A percentile compares a stretch with the other conserved stretches of the same genome.
Conservation (phyloP, 495 filamentous ascomycete genomes). For the Lasiosphaeris hirsuta region DNA sequence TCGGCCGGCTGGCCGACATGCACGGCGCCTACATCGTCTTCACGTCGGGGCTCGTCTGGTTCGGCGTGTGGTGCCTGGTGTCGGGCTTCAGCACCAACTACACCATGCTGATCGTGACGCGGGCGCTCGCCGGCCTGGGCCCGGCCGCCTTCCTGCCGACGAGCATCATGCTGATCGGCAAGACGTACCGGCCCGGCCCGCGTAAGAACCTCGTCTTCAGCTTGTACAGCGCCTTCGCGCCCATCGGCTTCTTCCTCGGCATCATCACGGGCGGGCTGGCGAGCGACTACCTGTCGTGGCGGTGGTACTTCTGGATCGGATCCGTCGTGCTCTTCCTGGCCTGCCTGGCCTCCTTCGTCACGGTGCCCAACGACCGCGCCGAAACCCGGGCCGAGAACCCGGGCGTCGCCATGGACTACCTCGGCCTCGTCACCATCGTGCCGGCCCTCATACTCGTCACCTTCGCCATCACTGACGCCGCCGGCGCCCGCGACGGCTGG, state of each 20-base stretch:
- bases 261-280: constrained; percentile 76
- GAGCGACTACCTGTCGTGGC: constrained; percentile 62
- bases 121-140: constrained; percentile 77
- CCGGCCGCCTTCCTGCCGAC: constrained; percentile 75
- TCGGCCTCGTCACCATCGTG: constrained; percentile 60
- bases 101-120: constrained; percentile 69
- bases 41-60: constrained; percentile 65
- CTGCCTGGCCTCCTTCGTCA: constrained; percentile 54
- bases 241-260: constrained; percentile 76
- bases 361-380: constrained; percentile 61
- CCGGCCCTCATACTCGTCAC: constrained; percentile 67
- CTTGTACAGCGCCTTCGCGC: constrained; percentile 74
- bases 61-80: constrained; percentile 67
- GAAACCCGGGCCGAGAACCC: constrained; percentile 42
- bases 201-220: constrained; percentile 84
- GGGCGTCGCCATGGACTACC: constrained; percentile 48
- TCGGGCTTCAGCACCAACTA: constrained; percentile 68
- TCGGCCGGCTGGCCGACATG: constrained; percentile 74
- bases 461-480: constrained; percentile 73
- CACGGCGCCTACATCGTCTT: constrained; percentile 74
- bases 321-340: constrained; percentile 45
- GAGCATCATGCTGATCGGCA: constrained; percentile 74
- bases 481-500: constrained; percentile 68
- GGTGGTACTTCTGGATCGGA: constrained; percentile 82
- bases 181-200: constrained; percentile 77